Percentiles rank a stretch among this genome's conserved stretches.
Conservation (phyloP, 2,329 filamentous ascomycete genomes). For the Xylaria sp. region DNA sequence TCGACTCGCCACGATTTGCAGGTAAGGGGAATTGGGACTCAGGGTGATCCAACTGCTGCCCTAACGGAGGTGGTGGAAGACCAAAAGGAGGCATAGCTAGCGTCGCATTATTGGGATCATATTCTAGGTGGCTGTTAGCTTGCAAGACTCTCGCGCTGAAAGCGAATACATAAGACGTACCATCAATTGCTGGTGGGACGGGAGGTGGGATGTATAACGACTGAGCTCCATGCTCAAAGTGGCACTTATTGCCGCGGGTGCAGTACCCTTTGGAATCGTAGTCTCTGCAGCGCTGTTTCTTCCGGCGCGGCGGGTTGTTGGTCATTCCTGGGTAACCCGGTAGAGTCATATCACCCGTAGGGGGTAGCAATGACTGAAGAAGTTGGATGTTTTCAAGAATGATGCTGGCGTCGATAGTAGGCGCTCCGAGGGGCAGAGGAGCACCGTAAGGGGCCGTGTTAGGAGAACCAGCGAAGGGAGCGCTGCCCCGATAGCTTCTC, state of each 20-base stretch:
- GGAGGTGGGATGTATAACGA: conserved; percentile 37
- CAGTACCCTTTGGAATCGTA: conserved; percentile 72
- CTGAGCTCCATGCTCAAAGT: conserved; percentile 62
- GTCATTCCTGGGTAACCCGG: conserved; percentile 28
- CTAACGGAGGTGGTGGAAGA: conserved; percentile 12
- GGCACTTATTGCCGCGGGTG: conserved; percentile 59
- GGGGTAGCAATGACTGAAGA: conserved; percentile 53
- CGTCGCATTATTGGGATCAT: conserved; percentile 53
- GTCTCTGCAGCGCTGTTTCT: conserved; percentile 56
- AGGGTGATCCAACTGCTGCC: conserved; percentile 18
- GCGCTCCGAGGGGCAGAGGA: conserved; percentile 29
- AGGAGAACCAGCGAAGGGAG: conserved; percentile 11
- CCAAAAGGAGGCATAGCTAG: conserved; percentile 24
- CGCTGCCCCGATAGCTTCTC: conserved; percentile 28
- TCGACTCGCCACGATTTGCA: conserved; percentile 30
- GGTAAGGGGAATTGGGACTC: conserved; percentile 18
- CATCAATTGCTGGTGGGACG: conserved; percentile 32
- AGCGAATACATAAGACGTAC: conserved; percentile 20
- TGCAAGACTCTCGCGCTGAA: not conserved
- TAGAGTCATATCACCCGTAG: conserved; percentile 35
- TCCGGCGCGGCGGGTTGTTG: conserved; percentile 29
- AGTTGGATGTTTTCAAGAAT: conserved; percentile 58
- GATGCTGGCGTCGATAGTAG: conserved; percentile 53
- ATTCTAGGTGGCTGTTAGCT: conserved; percentile 38
- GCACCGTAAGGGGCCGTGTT: conserved; percentile 19